Evolutionary conservation across 495 filamentous ascomycete species (phyloP), one percentile per base, ranked within the genome.

Genomic region (Durotheca rogersii): DNA sequence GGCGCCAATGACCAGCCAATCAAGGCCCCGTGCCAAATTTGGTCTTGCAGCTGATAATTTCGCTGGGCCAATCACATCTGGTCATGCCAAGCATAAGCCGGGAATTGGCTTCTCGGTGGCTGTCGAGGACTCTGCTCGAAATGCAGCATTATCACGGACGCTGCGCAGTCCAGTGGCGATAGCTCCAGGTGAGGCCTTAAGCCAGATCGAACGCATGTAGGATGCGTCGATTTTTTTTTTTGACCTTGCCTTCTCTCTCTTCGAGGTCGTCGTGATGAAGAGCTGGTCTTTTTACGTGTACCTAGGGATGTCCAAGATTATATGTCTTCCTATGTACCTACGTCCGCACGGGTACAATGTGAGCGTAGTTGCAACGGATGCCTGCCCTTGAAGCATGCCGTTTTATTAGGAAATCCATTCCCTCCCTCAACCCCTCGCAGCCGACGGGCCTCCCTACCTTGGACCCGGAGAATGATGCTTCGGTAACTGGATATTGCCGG

Each of bases 21-120:
- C 63, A 64, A 18, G 27, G 10, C 17, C 11, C 25, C 33, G 30
- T 52, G 48, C 47, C 60, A 60, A 57, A 63, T 58, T 63, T 65
- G 58, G 62, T 42, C 41, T 53, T 58, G 48, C 48, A 62, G 55
- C 55, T 56, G 51, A 58, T 65, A 58, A 59, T 65, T 62, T 59
- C 52, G 52, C 45, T 44, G 47, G 52, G 37, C 57, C 52, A 60
- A 62, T 62, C 59, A 43, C 32, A 20, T 45, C 33, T 46, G 30
- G 32, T 31, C 15, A 33, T 46, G 50, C 41, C 50, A 53, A 58
- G 50, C 47, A 53, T 32, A 63, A 53, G 48, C 52, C 46, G 47
- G 49, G 53, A 58, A 44, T 58, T 48, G 55, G 34, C 12, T 14
- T n/a, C n/a, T n/a, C 49, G 45, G 48, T 43, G 54, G 54, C 54